Evolutionary conservation across 345 rosid species (phyloP).

Genomic region (Populus tremula): DNA sequence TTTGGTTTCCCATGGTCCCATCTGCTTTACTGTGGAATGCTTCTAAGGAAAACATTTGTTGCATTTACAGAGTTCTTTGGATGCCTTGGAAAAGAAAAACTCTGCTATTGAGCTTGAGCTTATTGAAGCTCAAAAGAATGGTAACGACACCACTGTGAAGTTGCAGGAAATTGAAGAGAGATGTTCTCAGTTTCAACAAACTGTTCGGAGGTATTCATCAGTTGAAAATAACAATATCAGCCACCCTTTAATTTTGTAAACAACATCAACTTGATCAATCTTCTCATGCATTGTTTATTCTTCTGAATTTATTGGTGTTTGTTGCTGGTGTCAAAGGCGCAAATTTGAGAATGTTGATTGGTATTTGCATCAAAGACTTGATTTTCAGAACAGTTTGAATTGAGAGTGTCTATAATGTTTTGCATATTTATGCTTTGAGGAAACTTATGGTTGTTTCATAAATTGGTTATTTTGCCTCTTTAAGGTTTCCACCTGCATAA

Average conservation of each 20-base stretch:
- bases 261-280: neutral
- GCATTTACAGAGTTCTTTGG: slow-evolving; percentile 56
- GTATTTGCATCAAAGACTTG: too few species aligned
- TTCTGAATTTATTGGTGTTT: neutral
- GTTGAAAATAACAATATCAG: neutral
- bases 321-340: neutral
- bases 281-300: neutral
- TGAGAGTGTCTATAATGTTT: neutral
- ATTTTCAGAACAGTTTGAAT: too few species aligned
- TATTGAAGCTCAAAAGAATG: slow-evolving; percentile 51
- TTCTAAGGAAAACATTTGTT: neutral
- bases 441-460: neutral
- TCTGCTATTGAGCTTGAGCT: slow-evolving; percentile 66
- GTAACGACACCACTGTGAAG: slow-evolving; percentile 48
- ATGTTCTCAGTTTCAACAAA: slow-evolving; percentile 67
- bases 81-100: slow-evolving; percentile 63
- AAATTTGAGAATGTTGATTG: too few species aligned
- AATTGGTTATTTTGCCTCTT: neutral
- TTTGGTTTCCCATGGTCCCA: neutral
- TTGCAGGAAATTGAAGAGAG: slow-evolving; percentile 62
- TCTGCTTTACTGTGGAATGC: neutral
- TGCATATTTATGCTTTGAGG: neutral
- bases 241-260: neutral
- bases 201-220: slow-evolving; percentile 53
- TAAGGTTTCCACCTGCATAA: neutral